Evolutionary conservation across 2,329 filamentous ascomycete genomes (phyloP).

Genomic region (Truncatella angustata): DNA sequence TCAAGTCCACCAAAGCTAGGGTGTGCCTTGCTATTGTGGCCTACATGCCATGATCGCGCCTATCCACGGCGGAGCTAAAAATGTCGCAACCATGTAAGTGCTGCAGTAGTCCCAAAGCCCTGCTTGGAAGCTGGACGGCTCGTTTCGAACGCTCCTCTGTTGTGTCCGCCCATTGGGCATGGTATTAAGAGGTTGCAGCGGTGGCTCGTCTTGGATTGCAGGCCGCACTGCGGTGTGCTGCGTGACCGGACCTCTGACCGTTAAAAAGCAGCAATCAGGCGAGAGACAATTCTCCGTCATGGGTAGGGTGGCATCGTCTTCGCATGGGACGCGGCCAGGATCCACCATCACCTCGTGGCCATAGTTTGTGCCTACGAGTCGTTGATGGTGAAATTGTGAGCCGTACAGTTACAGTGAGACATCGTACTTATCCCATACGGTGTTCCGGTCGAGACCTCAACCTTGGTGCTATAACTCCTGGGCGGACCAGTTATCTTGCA

Average conservation of each 20-base stretch:
- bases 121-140: slow-evolving; percentile 3
- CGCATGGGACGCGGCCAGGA: slow-evolving; percentile 2
- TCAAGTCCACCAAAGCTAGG: not conserved
- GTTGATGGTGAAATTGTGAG: not conserved
- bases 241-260: slow-evolving; percentile 3
- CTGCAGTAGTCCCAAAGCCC: slow-evolving; percentile 10
- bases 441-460: not conserved
- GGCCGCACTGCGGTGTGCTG: slow-evolving; percentile 14
- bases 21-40: slow-evolving; percentile 2
- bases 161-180: slow-evolving; percentile 10
- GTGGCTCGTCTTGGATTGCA: slow-evolving; percentile 6
- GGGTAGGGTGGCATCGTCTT: slow-evolving; percentile 12
- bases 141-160: slow-evolving; percentile 12
- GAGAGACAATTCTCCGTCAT: slow-evolving; percentile 3
- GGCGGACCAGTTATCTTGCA: slow-evolving; percentile 4
- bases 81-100: slow-evolving; percentile 3
- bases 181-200: slow-evolving; percentile 11
- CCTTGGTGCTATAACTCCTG: not conserved
- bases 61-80: not conserved
- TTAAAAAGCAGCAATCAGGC: slow-evolving; percentile 6
- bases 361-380: not conserved
- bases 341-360: not conserved
- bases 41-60: slow-evolving; percentile 4
- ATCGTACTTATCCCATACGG: not conserved
- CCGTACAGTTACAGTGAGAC: not conserved